Percentiles rank a stretch among this genome's conserved stretches.
phyloP scores from a whole-genome alignment of 805 yeast species.

The Cyberlindnera meyerae region DNA sequence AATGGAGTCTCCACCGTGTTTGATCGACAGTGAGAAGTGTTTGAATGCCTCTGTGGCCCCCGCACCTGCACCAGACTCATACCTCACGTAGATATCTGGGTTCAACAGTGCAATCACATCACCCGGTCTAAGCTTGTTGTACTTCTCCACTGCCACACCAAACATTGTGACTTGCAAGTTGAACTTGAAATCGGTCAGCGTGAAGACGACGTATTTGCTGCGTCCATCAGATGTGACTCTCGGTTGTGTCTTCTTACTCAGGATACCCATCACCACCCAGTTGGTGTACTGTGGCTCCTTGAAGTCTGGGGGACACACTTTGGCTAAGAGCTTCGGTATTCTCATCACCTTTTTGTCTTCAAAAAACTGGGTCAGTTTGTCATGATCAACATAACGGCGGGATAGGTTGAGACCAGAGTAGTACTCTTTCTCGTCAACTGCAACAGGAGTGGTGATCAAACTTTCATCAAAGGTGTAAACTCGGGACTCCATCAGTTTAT shows the following conservation, averaged over 20 bases:
- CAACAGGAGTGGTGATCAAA: conserved; percentile 24
- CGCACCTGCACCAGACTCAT: conserved; percentile 7
- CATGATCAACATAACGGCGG: conserved; percentile 42
- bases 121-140: conserved; percentile 72
- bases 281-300: conserved; percentile 66
- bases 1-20: conserved; percentile 45
- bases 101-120: conserved; percentile 71
- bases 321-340: conserved; percentile 55
- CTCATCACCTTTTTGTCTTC: conserved; percentile 50
- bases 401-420: conserved; percentile 40
- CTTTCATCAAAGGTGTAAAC: conserved; percentile 35
- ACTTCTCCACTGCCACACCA: conserved; percentile 61
- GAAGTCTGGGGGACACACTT: conserved; percentile 64
- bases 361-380: conserved; percentile 34
- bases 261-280: conserved; percentile 75
- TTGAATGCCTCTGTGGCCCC: conserved; percentile 3
- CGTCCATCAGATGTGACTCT: conserved; percentile 36
- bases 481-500: conserved; percentile 30
- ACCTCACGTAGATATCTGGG: conserved; percentile 50
- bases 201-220: conserved; percentile 53
- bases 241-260: conserved; percentile 53
- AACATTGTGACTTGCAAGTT: conserved; percentile 58
- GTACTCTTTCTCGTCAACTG: conserved; percentile 40
- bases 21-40: conserved; percentile 53
- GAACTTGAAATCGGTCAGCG: conserved; percentile 63